phyloP scores from a whole-genome alignment of 208 protist species.

The Leishmania lainsoni region DNA sequence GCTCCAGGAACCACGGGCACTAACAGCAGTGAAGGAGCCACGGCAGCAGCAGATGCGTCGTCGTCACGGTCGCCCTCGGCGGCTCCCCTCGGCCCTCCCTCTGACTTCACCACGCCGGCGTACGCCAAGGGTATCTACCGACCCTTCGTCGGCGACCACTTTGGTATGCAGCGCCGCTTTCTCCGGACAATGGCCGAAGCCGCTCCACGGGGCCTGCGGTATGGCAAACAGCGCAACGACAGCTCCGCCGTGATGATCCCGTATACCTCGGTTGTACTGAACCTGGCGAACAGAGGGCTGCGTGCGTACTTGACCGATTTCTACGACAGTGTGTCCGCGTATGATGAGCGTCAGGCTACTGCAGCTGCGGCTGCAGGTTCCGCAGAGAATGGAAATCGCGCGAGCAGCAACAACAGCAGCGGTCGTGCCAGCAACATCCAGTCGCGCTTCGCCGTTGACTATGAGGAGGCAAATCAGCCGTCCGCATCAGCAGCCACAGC shows the following conservation, averaged over 20 bases:
- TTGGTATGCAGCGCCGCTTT: conserved; percentile 25
- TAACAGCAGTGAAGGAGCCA: background rate
- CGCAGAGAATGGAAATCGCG: background rate
- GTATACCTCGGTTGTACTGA: conserved; percentile 22
- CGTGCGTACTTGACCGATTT: conserved; percentile 29
- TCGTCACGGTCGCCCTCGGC: background rate
- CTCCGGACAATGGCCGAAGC: conserved; percentile 19
- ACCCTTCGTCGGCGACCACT: conserved; percentile 17
- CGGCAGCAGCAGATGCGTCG: background rate
- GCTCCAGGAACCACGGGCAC: background rate
- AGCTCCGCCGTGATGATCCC: conserved; percentile 14
- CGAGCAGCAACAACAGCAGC: background rate
- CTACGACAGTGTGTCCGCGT: conserved; percentile 20
- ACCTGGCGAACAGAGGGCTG: conserved; percentile 26
- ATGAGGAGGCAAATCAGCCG: background rate
- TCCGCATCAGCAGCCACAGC: background rate
- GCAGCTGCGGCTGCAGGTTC: no score
- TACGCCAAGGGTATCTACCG: conserved; percentile 16
- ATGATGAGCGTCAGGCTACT: background rate
- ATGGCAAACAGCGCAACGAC: conserved; percentile 21
- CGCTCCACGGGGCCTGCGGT: conserved; percentile 25
- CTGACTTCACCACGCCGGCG: background rate
- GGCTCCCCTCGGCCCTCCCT: background rate
- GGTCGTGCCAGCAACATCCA: background rate
- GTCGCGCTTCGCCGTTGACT: background rate